Evolutionary conservation across 768 basidiomycete genomes (phyloP).

Genomic region (Boletus rufocinnamomeus): DNA sequence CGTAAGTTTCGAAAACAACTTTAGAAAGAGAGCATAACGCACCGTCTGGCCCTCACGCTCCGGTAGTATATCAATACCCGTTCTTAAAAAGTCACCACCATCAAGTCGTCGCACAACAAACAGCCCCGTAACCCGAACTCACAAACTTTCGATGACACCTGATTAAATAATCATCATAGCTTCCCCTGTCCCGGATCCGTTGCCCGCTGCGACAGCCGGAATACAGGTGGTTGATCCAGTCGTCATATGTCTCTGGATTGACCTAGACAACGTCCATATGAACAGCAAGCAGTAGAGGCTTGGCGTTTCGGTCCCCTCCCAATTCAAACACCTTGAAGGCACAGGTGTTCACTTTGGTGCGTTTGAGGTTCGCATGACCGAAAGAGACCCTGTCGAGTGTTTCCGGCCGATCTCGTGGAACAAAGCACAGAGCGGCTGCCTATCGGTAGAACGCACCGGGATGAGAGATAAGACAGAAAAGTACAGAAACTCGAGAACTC

Average conservation of each 20-base stretch:
- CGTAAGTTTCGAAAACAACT: slow-evolving; percentile 38
- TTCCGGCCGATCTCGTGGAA: background rate
- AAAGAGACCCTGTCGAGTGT: background rate
- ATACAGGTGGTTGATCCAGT: slow-evolving; percentile 53
- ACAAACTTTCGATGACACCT: slow-evolving; percentile 38
- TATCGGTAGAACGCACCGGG: slow-evolving; percentile 10
- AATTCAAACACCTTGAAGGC: slow-evolving; percentile 65
- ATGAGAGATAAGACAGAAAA: background rate
- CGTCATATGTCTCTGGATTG: slow-evolving; percentile 42
- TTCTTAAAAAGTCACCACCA: slow-evolving; percentile 17
- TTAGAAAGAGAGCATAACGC: background rate
- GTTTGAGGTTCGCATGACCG: slow-evolving; percentile 49
- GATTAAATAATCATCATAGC: slow-evolving; percentile 44
- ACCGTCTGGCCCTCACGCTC: slow-evolving; percentile 44
- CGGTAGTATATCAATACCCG: slow-evolving; percentile 29
- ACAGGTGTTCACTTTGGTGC: slow-evolving; percentile 60
- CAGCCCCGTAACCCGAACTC: slow-evolving; percentile 4
- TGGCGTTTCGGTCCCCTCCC: slow-evolving; percentile 55
- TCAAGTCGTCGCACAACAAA: background rate
- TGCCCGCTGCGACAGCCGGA: slow-evolving; percentile 35
- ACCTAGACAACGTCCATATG: slow-evolving; percentile 57
- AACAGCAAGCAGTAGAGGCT: slow-evolving; percentile 55
- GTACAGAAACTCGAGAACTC: background rate
- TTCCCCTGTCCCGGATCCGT: slow-evolving; percentile 52
- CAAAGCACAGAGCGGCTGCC: slow-evolving; percentile 9